Evolutionary conservation across 176 grass and related monocot species (phyloP), one percentile per base, ranked within the genome.

Genomic region (Carex kokanica): DNA sequence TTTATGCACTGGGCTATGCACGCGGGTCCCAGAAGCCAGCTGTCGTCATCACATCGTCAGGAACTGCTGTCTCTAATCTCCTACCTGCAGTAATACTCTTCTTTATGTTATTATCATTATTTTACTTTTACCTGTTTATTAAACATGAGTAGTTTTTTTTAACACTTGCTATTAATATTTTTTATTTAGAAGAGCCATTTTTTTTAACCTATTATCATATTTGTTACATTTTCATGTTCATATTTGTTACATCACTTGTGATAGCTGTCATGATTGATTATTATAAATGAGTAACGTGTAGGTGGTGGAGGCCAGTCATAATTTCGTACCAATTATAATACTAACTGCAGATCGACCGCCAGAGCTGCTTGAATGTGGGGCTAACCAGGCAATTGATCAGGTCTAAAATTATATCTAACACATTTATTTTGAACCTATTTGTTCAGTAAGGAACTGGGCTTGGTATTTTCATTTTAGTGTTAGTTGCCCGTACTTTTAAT

Each of bases 1-100:
- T 98, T 91, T 87, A 98, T 88, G 95, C 95, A 84, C 70, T 98
- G 85, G 95, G 95, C 55, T 98, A 94, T 87, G 95, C 85, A 59
- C 92, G 89, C 83, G 95, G 88, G 74, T 91, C 89, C 84, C 83
- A 86, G 11, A 91, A 84, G 79, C 89, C 95, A 60, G 92, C 95
- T 55, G 81, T 94, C 54, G 65, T 94, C 84, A 98, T 98, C 79
- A 98, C 95, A 68, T 98, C 95, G 71, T 98, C 95, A 87, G 92
- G 95, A 93, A 98, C 95, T 9, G 95, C 95, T 67, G 90, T 98
- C 72, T 98, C 95, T 83, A 98, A 98, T 93, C 92, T 98, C 85
- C 84, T 93, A 87, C 92, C 95, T 91, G 89, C 95, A 40, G 92
- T 98, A 86, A 85, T 43, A 8, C 20, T 52, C 71, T 74, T 74